These are phyloP conservation scores for Arthrobotrys sinensis DNA, from an alignment of 2,329 filamentous ascomycete genomes.

Conservation along the genomic window DNA sequence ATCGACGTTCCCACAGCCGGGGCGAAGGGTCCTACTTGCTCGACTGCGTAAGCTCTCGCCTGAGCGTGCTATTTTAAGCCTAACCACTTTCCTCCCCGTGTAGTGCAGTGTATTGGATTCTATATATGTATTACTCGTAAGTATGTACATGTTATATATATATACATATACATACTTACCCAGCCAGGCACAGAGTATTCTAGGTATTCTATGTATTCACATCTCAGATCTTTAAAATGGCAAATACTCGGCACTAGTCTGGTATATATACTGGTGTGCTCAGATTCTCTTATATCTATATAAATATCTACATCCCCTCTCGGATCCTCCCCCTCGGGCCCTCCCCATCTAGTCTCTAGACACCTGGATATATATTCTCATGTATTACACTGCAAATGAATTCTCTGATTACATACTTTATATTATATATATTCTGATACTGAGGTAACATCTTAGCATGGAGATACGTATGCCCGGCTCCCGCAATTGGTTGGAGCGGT, in stretches of 20 bases:
- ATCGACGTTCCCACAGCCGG: conserved; percentile 27
- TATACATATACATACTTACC: neutral
- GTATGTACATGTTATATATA: neutral
- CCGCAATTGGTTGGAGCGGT: conserved; percentile 9
- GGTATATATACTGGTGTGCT: too few relatives aligned
- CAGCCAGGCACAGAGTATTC: neutral
- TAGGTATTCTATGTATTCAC: too few relatives aligned
- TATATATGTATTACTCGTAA: neutral
- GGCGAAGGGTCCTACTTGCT: conserved; percentile 11
- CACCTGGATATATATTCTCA: too few relatives aligned
- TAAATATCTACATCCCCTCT: too few relatives aligned
- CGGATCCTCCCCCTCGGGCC: too few relatives aligned
- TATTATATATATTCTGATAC: too few relatives aligned
- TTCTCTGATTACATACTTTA: too few relatives aligned
- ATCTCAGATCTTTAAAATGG: too few relatives aligned
- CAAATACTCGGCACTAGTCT: too few relatives aligned
- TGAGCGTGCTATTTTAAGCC: conserved; percentile 49
- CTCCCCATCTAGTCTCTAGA: too few relatives aligned
- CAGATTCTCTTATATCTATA: too few relatives aligned
- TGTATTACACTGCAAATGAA: too few relatives aligned
- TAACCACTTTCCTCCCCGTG: neutral
- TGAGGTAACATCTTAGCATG: conserved; percentile 6
- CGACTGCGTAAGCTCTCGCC: conserved; percentile 51
- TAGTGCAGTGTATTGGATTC: neutral
- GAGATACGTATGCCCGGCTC: conserved; percentile 8